Percentiles rank a stretch among this genome's conserved stretches.
Evolutionary conservation across 257 asterid species (phyloP).

Genomic region (Capsicum baccatum): DNA sequence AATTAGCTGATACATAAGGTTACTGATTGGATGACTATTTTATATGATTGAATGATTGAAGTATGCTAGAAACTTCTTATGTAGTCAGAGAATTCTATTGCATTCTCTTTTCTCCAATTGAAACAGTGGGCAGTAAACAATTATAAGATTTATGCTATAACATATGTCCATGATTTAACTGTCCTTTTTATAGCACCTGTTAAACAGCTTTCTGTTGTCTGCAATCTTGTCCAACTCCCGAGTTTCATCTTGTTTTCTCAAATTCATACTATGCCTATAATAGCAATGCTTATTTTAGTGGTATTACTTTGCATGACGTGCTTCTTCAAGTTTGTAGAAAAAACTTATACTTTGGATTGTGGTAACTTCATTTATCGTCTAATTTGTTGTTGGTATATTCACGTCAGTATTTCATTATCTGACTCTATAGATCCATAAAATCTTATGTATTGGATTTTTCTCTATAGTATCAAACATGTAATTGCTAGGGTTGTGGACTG

Average conservation of each 20-base stretch:
- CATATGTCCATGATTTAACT: neutral
- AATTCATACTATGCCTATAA: neutral
- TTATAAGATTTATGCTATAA: neutral
- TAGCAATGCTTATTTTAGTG: neutral
- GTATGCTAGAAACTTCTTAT: neutral
- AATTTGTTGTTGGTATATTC: neutral
- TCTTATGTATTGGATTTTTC: neutral
- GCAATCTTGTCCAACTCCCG: neutral
- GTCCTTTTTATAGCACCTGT: neutral
- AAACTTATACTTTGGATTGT: neutral
- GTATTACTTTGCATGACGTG: neutral
- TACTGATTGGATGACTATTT: neutral
- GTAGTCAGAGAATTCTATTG: neutral
- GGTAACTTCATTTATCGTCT: neutral
- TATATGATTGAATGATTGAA: neutral
- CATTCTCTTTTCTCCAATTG: neutral
- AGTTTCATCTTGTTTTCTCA: neutral
- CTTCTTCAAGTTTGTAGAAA: neutral
- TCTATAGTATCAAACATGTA: neutral
- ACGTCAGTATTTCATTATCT: neutral
- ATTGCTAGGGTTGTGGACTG: neutral
- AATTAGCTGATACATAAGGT: neutral
- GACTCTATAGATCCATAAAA: neutral
- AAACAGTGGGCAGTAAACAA: neutral
- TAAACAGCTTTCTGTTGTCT: neutral